Evolutionary conservation across 1,284 basidiomycete species (phyloP), one percentile per base, ranked within the genome.

Genomic region (Trametes versicolor): DNA sequence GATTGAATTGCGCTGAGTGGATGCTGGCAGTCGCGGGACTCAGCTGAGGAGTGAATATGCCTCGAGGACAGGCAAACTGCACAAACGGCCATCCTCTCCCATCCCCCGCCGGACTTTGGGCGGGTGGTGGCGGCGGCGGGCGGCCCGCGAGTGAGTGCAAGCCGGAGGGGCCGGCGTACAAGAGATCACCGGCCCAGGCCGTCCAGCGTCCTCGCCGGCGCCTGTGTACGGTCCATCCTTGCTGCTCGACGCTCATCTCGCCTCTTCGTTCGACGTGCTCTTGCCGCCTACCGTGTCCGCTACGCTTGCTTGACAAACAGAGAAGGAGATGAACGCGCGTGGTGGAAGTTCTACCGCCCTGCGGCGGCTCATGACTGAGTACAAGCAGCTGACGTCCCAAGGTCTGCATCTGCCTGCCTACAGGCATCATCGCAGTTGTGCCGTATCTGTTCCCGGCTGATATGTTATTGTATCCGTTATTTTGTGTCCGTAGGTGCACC

Each of bases 281-380:
- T 43, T 57, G 36, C 25, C 21, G 8, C 54, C 43, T 17, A 36
- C 48, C n/a, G 34, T 39, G 36, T 56, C 55, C 55, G 53, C 55
- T 61, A 27, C 12, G 52, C 9, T 6, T 12, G 27, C 15, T 27
- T 27, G 9, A 36, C 25, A 21, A 43, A 34, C 19, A 49, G 15
- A n/a, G 29, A 50, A 62, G 13, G 81, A 45, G 12, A 56, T 82
- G 81, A 76, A 69, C 66, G 72, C 82, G 66, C 81, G 86, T 71
- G 78, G 84, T 23, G 81, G 76, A 57, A 88, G 78, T 69, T 79
- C 89, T 45, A 93, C 92, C 10, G 93, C 93, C 25, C 78, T 93
- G 49, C 84, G 91, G 57, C 84, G 95, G 55, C 83, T 97, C 63
- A 96, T 97, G 95, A 97, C 93, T 15, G 95, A 98, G 77, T 97